These are phyloP conservation scores for Xylariaceae sp. DNA, from an alignment of 2,329 filamentous ascomycete genomes.

Conservation along the genomic window DNA sequence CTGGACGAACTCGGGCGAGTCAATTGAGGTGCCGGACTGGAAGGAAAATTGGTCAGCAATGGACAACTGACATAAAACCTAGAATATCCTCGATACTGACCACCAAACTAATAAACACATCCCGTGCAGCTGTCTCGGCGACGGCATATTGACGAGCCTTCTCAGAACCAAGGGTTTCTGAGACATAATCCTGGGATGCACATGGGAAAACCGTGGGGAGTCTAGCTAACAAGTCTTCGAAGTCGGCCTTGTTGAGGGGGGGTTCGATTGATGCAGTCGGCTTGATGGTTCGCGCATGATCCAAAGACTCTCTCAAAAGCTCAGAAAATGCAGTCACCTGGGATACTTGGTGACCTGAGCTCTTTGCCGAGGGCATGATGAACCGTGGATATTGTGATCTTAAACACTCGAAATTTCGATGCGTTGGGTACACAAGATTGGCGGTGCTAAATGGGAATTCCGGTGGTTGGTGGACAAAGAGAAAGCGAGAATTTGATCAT, in stretches of 20 bases:
- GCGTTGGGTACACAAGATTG: not conserved
- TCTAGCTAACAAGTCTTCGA: constrained; percentile 52
- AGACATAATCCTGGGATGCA: constrained; percentile 28
- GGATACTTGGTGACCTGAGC: constrained; percentile 51
- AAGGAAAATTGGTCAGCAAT: constrained; percentile 36
- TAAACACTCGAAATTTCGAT: not conserved
- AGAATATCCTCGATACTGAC: constrained; percentile 53
- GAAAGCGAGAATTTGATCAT: constrained; percentile 10
- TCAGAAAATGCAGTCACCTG: constrained; percentile 56
- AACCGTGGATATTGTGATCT: constrained; percentile 3
- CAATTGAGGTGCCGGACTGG: constrained; percentile 74
- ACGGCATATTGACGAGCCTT: constrained; percentile 65
- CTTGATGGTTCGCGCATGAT: constrained; percentile 62
- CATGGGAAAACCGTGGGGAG: constrained; percentile 47
- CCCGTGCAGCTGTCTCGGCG: constrained; percentile 81
- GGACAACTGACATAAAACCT: constrained; percentile 3
- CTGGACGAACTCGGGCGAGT: constrained; percentile 75
- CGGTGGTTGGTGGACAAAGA: constrained; percentile 7
- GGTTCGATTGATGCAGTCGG: constrained; percentile 68
- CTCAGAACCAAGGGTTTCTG: constrained; percentile 39
- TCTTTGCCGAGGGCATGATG: constrained; percentile 52
- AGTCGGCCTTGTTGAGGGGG: constrained; percentile 70
- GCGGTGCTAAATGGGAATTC: constrained; percentile 5
- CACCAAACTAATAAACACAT: constrained; percentile 77
- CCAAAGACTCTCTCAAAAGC: constrained; percentile 61